A percentile compares a stretch with the other conserved stretches of the same genome.
Evolutionary conservation across 2,329 filamentous ascomycete species (phyloP).

Genomic region (Fusarium sp.): DNA sequence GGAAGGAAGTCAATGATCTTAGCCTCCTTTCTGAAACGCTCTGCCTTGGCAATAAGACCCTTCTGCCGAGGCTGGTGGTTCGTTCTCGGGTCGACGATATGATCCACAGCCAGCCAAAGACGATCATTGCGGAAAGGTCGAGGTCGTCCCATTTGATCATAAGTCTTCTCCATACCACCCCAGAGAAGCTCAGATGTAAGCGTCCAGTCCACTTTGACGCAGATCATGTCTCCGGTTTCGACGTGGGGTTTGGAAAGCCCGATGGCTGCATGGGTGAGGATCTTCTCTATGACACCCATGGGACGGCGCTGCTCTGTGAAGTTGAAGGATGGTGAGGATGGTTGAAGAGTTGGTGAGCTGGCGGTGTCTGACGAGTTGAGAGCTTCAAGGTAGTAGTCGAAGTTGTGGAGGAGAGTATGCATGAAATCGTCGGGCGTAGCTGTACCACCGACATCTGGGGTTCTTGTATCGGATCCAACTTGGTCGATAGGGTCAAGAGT

Average conservation of each 20-base stretch:
- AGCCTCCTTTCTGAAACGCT: constrained; percentile 43
- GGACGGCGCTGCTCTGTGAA: not conserved
- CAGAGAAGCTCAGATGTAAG: constrained; percentile 10
- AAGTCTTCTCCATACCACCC: constrained; percentile 42
- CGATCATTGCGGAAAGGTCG: not conserved
- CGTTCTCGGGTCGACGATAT: not conserved
- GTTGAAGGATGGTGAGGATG: not conserved
- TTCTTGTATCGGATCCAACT: constrained; percentile 19
- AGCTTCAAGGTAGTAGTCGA: not conserved
- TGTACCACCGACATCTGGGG: constrained; percentile 19
- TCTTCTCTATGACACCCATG: not conserved
- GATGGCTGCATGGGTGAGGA: not conserved
- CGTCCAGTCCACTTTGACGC: constrained; percentile 11
- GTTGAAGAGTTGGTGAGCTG: not conserved
- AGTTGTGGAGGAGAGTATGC: not conserved
- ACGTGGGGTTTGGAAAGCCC: not conserved
- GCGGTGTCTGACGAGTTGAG: not conserved
- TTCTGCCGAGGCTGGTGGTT: not conserved
- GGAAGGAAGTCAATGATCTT: constrained; percentile 54
- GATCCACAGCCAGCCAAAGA: not conserved
- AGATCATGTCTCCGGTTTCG: not conserved
- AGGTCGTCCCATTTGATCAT: constrained; percentile 50
- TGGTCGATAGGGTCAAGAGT: constrained; percentile 27
- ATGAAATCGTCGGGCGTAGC: not conserved
- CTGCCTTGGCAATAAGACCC: not conserved